Percentiles rank a stretch among this genome's conserved stretches.
Evolutionary conservation across 2,329 filamentous ascomycete genomes (phyloP).

Genomic region (Sclerotinia trifoliorum): DNA sequence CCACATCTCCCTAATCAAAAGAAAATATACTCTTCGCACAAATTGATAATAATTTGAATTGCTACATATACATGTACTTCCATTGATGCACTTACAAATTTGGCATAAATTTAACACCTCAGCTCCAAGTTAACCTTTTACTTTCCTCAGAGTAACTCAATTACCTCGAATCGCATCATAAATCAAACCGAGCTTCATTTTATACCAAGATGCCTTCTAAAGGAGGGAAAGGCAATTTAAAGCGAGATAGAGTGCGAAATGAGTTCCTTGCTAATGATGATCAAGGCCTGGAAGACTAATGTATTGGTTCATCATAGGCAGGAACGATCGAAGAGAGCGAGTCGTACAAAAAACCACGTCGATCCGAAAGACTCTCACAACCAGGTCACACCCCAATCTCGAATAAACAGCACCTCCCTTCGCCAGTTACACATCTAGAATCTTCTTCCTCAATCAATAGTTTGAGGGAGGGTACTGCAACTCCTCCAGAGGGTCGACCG

Average conservation of each 20-base stretch:
- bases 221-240: constrained; percentile 1
- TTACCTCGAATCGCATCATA: not conserved
- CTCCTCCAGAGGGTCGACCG: constrained; percentile 61
- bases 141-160: not conserved
- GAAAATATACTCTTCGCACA: constrained; percentile 9
- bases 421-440: constrained; percentile 71
- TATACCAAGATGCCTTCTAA: constrained; percentile 6
- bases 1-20: constrained; percentile 5
- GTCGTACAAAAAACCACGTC: constrained; percentile 75
- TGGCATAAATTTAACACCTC: not conserved
- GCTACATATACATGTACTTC: not conserved
- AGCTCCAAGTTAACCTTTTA: not conserved
- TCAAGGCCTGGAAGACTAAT: constrained; percentile 26
- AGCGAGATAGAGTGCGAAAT: constrained; percentile 19
- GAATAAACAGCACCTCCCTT: constrained; percentile 70
- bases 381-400: constrained; percentile 57
- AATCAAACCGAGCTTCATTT: not conserved
- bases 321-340: constrained; percentile 34
- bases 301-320: constrained; percentile 25
- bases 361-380: constrained; percentile 67
- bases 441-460: constrained; percentile 57
- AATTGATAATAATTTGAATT: not conserved
- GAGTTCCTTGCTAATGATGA: not conserved
- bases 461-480: constrained; percentile 69
- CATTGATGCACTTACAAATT: not conserved